These are phyloP conservation scores for Hyaloscypha bicolor DNA, from an alignment of 495 filamentous ascomycete species.

Conservation along the genomic window DNA sequence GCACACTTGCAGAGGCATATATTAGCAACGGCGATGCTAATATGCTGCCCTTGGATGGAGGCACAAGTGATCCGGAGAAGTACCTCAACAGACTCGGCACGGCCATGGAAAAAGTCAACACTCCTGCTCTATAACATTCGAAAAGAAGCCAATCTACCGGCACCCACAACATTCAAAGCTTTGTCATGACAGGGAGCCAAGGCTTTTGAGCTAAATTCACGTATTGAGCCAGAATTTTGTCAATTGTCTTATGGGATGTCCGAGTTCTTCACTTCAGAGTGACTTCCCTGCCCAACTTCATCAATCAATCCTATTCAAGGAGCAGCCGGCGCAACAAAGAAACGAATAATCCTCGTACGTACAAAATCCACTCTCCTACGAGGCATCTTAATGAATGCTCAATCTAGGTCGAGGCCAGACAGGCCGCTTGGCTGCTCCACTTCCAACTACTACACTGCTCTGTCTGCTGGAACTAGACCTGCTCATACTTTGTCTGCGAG, in stretches of 20 bases:
- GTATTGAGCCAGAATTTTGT: neutral
- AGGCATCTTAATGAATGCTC: constrained; percentile 29
- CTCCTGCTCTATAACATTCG: neutral
- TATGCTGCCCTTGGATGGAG: constrained; percentile 37
- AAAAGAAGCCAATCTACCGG: neutral
- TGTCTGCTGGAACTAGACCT: constrained; percentile 1
- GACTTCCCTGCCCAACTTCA: constrained; percentile 1
- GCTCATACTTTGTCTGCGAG: neutral
- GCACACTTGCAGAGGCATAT: constrained; percentile 40
- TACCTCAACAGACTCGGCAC: constrained; percentile 31
- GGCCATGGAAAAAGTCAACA: constrained; percentile 21
- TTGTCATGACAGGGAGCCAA: neutral
- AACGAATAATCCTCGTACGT: neutral
- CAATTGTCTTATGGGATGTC: constrained; percentile 1
- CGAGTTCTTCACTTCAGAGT: constrained; percentile 24
- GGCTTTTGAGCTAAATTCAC: no score
- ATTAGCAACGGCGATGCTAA: constrained; percentile 39
- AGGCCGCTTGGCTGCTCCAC: constrained; percentile 15
- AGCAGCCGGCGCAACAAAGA: neutral
- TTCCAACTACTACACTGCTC: constrained; percentile 3
- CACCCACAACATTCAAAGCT: neutral
- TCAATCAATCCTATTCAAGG: neutral
- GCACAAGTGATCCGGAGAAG: constrained; percentile 24
- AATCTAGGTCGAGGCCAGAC: constrained; percentile 33
- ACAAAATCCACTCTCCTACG: neutral